Conservation (phyloP, 768 basidiomycete genomes). For the Leccinum variicolor region DNA sequence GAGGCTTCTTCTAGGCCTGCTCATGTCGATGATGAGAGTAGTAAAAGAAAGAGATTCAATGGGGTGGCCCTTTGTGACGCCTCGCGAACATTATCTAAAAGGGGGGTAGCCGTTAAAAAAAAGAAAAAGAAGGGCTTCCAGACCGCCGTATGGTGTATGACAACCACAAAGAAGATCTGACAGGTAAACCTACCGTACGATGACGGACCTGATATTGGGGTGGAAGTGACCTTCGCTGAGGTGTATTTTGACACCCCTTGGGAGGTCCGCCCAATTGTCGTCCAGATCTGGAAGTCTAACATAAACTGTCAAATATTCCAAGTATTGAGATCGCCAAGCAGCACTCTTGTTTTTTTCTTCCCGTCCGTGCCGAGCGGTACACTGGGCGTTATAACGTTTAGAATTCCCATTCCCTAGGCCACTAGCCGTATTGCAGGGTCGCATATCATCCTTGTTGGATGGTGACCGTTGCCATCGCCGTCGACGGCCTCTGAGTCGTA, state of each 20-base stretch:
- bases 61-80: constrained; percentile 17
- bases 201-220: constrained; percentile 4
- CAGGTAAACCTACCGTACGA: constrained; percentile 3
- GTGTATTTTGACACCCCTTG: constrained; percentile 7
- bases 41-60: constrained; percentile 17
- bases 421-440: background rate
- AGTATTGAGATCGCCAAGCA: background rate
- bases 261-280: constrained; percentile 26
- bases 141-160: constrained; percentile 3
- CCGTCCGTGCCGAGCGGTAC: constrained; percentile 4
- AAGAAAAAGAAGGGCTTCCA: constrained; percentile 14
- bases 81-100: constrained; percentile 4
- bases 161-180: constrained; percentile 22
- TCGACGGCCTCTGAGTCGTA: background rate
- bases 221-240: constrained; percentile 13
- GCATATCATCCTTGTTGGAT: background rate
- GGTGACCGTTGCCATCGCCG: background rate
- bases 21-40: constrained; percentile 17
- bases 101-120: constrained; percentile 12
- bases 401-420: background rate
- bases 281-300: constrained; percentile 13
- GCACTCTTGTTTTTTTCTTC: background rate
- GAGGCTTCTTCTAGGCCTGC: constrained; percentile 24
- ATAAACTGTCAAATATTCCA: constrained; percentile 3
- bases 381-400: background rate